Evolutionary conservation across 2,329 filamentous ascomycete genomes (phyloP), one percentile per base, ranked within the genome.

Genomic region (Apiospora sp.): DNA sequence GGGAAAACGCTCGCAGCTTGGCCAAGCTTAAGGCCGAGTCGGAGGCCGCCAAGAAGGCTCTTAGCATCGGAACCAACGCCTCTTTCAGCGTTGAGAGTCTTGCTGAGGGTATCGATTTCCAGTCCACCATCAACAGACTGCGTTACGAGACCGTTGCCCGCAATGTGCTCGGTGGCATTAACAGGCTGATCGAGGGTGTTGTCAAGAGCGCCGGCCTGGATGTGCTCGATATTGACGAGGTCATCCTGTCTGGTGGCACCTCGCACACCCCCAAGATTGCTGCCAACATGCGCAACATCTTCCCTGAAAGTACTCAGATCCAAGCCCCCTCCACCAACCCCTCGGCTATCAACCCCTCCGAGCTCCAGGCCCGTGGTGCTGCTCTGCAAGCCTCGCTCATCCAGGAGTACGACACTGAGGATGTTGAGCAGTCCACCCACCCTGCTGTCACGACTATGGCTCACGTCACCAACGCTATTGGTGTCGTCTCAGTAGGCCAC

Each of bases 401-500:
- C 82, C 92, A 95, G 83, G 96, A 98, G 83, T 99, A 97, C 84
- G 96, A 99, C 79, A 89, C 91, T 77, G 92, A 94, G 76, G 96
- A 98, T 81, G 97, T 99, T 78, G 94, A 97, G 82, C 95, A 98
- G 88, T 97, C 94, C 75, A 97, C 95, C 68, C 96, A 99, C 87
- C 92, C 96, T 70, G 94, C 95, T 81, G 95, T 99, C 75, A 98
- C 96, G 46, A 96, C 95, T 22, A 95, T 97, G 70, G 94, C 95
- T 78, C 96, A 99, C 86, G 92, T 97, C 75, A 88, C 91, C 78
- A 93, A 95, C 81, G 93, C 96, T 75, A 93, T 99, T 75, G 96
- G 96, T 82, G 93, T 98, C 71, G 88, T 97, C 75, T 86, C 86
- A 19, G 87, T 83, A 77, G 80, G 83, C 54, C 87, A 91, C 68